Evolutionary conservation across 78 protist species (phyloP).

Genomic region (Dictyostelium firmibasis): DNA sequence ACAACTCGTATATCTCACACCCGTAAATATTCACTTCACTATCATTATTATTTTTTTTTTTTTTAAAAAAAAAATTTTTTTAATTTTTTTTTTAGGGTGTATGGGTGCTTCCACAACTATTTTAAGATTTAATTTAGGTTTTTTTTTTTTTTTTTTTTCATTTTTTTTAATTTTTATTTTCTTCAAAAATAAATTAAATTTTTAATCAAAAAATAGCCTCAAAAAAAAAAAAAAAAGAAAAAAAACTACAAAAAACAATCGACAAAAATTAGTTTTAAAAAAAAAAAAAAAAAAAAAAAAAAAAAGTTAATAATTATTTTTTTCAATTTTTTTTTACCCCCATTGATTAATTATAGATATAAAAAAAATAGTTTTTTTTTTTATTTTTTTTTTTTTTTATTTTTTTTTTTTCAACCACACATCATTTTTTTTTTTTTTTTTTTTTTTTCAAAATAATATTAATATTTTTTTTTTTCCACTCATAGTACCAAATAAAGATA

Average conservation of each 20-base stretch:
- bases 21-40: neutral
- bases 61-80: no score
- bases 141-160: no score
- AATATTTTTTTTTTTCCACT: conserved; percentile 1
- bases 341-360: neutral
- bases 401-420: neutral
- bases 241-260: neutral
- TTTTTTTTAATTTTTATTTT: no score
- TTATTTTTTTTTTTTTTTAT: neutral
- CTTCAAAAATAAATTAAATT: no score
- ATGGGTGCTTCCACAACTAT: no score
- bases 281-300: no score
- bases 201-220: neutral
- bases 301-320: neutral
- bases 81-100: no score
- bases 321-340: neutral
- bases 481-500: neutral
- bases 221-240: no score
- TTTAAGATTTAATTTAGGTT: no score
- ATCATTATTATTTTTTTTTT: no score
- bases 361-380: no score
- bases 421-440: neutral
- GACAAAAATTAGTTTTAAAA: neutral
- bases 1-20: neutral
- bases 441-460: neutral